Conservation (phyloP, 164 flowering plant species). For the Protea cynaroides region DNA sequence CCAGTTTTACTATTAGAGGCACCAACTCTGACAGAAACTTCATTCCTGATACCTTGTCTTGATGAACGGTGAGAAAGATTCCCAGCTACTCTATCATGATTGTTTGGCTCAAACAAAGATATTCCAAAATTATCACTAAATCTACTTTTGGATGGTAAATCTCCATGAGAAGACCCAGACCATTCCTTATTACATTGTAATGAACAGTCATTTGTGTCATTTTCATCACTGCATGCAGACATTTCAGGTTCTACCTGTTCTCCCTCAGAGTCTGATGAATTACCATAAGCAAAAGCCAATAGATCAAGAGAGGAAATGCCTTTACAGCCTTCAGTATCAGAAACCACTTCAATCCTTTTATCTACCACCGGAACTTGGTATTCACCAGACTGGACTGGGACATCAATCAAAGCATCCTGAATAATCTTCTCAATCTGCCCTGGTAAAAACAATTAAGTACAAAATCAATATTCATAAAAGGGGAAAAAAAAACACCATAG, state of each 20-base stretch:
- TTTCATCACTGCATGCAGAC: constrained; percentile 20
- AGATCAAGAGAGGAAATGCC: constrained; percentile 66
- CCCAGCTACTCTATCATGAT: constrained; percentile 19
- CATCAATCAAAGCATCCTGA: constrained; percentile 40
- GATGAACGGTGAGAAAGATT: constrained; percentile 10
- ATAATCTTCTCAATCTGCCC: constrained; percentile 29
- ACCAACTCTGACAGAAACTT: constrained; percentile 13
- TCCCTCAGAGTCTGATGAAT: constrained; percentile 85
- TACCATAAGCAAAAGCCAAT: constrained; percentile 69
- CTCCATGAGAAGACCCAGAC: not conserved
- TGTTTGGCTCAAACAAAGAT: constrained; percentile 17
- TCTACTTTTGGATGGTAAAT: constrained; percentile 9
- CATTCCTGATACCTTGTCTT: constrained; percentile 16
- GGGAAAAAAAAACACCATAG: not conserved
- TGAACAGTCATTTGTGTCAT: constrained; percentile 20
- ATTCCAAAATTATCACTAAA: constrained; percentile 14
- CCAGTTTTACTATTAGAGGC: constrained; percentile 16
- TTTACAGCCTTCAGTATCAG: constrained; percentile 24
- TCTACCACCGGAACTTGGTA: constrained; percentile 24
- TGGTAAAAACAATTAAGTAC: constrained; percentile 15
- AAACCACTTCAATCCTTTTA: constrained; percentile 22
- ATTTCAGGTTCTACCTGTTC: constrained; percentile 37
- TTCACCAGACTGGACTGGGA: constrained; percentile 39
- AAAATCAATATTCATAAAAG: not conserved
- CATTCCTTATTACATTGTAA: not conserved